Conservation (phyloP, 2,329 filamentous ascomycete species). For the Eurotiales sp. region DNA sequence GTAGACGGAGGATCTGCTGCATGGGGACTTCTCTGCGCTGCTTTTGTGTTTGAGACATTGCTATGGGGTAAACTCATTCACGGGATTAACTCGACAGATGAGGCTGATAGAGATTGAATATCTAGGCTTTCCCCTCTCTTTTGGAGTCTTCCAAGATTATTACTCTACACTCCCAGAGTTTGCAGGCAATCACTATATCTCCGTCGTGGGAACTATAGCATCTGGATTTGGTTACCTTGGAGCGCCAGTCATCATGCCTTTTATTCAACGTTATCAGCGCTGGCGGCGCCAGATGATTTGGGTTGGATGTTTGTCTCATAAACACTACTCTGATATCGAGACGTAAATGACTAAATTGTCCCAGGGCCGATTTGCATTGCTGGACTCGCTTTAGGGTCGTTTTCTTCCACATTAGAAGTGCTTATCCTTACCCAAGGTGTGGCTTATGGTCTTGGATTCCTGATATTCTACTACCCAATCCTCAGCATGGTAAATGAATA, state of each 20-base stretch:
- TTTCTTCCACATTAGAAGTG: conserved; percentile 37
- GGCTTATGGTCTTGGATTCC: conserved; percentile 47
- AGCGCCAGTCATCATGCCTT: neutral
- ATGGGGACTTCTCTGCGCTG: conserved; percentile 44
- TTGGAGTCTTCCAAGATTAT: conserved; percentile 68
- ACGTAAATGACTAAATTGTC: neutral
- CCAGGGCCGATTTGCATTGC: neutral
- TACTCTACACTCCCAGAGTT: conserved; percentile 40
- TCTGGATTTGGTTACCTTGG: too few relatives aligned
- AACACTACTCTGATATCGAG: too few relatives aligned
- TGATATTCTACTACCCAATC: conserved; percentile 47
- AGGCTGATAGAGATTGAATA: neutral
- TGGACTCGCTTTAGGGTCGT: neutral
- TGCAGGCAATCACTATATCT: neutral
- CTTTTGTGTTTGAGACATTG: conserved; percentile 21
- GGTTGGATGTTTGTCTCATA: too few relatives aligned
- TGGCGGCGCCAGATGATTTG: too few relatives aligned
- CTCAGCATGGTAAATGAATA: conserved; percentile 53
- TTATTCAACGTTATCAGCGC: neutral
- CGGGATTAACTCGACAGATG: neutral
- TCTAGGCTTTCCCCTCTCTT: conserved; percentile 59
- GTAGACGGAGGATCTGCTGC: conserved; percentile 38
- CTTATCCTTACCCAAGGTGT: conserved; percentile 43
- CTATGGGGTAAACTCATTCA: conserved; percentile 46
- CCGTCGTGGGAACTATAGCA: neutral